Percentiles rank a stretch among this genome's conserved stretches.
Evolutionary conservation across 139 green algal genomes (phyloP).

Genomic region (Coelastrella sp.): DNA sequence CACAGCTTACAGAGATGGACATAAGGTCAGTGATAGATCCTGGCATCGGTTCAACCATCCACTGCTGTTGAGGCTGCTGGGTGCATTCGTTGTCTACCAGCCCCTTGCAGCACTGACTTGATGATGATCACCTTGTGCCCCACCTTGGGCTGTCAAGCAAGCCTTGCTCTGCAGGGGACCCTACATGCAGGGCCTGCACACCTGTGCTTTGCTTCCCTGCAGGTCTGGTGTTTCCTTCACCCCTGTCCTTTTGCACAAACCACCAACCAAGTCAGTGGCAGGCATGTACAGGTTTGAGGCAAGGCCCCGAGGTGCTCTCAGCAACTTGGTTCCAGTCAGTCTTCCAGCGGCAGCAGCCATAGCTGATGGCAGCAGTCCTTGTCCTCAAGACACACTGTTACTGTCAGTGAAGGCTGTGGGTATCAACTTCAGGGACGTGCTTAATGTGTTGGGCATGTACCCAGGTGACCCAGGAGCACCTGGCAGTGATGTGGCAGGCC

Average conservation of each 20-base stretch:
- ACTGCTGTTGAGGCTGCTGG: no score
- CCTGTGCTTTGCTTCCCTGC: neutral
- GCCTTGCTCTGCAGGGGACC: neutral
- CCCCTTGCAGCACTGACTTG: no score
- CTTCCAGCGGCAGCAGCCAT: neutral
- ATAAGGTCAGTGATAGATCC: neutral
- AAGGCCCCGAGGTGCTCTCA: conserved; percentile 66
- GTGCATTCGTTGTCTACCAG: no score
- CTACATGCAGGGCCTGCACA: neutral
- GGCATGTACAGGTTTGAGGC: conserved; percentile 51
- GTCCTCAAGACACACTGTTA: conserved; percentile 47
- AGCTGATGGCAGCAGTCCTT: conserved; percentile 43
- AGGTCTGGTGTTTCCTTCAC: conserved; percentile 7
- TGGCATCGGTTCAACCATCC: no score
- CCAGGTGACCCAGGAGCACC: conserved; percentile 85
- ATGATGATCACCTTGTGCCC: no score
- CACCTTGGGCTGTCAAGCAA: no score
- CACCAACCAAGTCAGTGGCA: neutral
- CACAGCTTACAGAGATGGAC: neutral
- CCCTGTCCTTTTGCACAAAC: conserved; percentile 1
- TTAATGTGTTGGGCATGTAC: conserved; percentile 84
- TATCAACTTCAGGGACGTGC: conserved; percentile 89
- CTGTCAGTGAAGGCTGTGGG: conserved; percentile 83
- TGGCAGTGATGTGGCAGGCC: conserved; percentile 76
- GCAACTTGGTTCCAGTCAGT: conserved; percentile 61